Percentiles rank a stretch among this genome's conserved stretches.
Evolutionary conservation across 2,329 filamentous ascomycete species (phyloP).

Genomic region (Phoma sp.): DNA sequence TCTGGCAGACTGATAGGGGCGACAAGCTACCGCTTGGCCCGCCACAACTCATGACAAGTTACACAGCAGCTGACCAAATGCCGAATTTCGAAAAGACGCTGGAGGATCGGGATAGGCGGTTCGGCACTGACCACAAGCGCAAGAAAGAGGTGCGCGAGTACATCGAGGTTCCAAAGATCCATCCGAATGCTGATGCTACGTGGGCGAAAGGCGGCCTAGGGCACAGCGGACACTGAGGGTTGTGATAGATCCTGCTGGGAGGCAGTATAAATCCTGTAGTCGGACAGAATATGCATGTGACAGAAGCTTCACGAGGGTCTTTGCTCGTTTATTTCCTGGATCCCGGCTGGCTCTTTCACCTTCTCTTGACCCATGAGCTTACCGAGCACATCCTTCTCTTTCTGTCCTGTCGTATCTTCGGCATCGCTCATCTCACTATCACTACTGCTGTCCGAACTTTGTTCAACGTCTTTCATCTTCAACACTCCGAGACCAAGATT

Average conservation of each 20-base stretch:
- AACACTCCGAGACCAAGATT: conserved; percentile 56
- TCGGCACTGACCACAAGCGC: conserved; percentile 57
- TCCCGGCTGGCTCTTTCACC: conserved; percentile 24
- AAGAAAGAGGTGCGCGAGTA: conserved; percentile 61
- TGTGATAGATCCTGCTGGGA: no score
- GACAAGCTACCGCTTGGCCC: conserved; percentile 66
- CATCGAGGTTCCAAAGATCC: conserved; percentile 58
- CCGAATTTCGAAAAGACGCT: conserved; percentile 53
- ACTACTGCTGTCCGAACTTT: conserved; percentile 28
- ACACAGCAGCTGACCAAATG: conserved; percentile 58
- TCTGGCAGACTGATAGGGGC: conserved; percentile 84
- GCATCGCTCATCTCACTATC: conserved; percentile 26
- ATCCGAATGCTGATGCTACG: conserved; percentile 56
- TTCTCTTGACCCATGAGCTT: conserved; percentile 46
- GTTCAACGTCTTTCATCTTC: conserved; percentile 45
- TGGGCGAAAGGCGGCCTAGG: conserved; percentile 48
- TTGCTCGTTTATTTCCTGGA: conserved; percentile 39
- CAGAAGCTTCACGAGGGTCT: conserved; percentile 18
- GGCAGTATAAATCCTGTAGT: background rate
- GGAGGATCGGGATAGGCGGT: conserved; percentile 60
- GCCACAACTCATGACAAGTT: conserved; percentile 70
- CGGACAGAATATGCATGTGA: background rate
- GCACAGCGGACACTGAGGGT: conserved; percentile 2
- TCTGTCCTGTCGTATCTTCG: conserved; percentile 5
- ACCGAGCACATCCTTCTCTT: conserved; percentile 42